Base-by-base conservation (phyloP, 1,139 yeast species). In the Zygoascus meyerae region DNA sequence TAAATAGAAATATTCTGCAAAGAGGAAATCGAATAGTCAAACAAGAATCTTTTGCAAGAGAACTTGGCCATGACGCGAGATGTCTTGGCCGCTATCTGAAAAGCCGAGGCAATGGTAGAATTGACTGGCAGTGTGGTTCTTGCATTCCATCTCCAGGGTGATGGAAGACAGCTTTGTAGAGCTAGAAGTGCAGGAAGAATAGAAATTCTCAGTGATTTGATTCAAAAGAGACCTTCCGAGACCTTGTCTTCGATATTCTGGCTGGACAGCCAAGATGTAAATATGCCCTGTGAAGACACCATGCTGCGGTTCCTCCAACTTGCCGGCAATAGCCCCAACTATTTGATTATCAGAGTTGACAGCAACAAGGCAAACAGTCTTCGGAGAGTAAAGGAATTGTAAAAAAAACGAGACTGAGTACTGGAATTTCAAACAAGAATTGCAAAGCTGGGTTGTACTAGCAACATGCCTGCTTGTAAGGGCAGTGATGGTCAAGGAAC, bases 241-340 rank as follows among this genome's bases (percentile, higher is more conserved):
- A 2, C 55, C 55, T 12, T 15, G 42, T 15, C 54, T 50, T 8
- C 55, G 47, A 35, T 48, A 48, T 17, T 45, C 42, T 7, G 52
- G 44, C 34, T 48, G 52, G 3, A 52, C 52, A n/a, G 51, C 51
- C 21, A 52, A 43, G 3, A 52, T 52, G 35, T 50, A 51, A 17
- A 52, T 48, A 48, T 52, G 55, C 9, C 53, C 55, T 8, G 37
- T n/a, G 33, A 17, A 45, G 39, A n/a, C 37, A 28, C 28, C 42
- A 15, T 11, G 16, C 12, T 7, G 26, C 17, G 26, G 14, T 11
- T 39, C 32, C 33, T 48, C 54, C 14, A 54, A 33, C 30, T 47
- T 44, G n/a, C 59, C 59, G 7, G 57, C 45, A 16, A 55, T 49
- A 14, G 47, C 56, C 4, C 56, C 58, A 1, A 52, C 41, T 14